Evolutionary conservation across 1,139 yeast species (phyloP).

Genomic region (Citeromyces hawaiiensis): DNA sequence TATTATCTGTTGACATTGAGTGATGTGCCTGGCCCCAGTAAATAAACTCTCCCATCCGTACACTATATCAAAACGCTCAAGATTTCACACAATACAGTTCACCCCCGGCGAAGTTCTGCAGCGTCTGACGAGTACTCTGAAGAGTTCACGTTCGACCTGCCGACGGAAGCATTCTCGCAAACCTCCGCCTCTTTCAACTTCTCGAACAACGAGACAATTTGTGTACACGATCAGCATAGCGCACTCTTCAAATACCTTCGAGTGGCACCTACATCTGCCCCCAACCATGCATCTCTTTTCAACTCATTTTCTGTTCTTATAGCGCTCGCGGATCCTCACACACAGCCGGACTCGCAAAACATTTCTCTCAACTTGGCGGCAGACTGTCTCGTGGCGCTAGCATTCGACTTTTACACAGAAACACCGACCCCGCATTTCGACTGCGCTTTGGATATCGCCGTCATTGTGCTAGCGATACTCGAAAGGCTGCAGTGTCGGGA

Average conservation of each 20-base stretch:
- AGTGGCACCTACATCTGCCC: neutral
- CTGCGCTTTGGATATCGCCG: constrained; percentile 27
- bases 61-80: neutral
- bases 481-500: constrained; percentile 29
- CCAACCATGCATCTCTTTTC: neutral
- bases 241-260: neutral
- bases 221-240: neutral
- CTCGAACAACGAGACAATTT: neutral
- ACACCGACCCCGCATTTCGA: constrained; percentile 18
- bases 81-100: neutral
- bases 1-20: no score
- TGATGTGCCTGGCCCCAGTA: no score
- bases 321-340: neutral
- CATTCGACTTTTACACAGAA: neutral
- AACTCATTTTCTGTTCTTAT: neutral
- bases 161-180: neutral
- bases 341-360: neutral
- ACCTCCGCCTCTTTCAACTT: neutral
- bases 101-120: neutral
- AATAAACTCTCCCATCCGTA: no score
- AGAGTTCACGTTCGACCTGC: neutral
- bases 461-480: constrained; percentile 28
- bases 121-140: neutral
- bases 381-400: neutral
- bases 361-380: neutral